These are phyloP conservation scores for Fraxinus anomala DNA, from an alignment of 257 asterid genomes.

Conservation along the genomic window DNA sequence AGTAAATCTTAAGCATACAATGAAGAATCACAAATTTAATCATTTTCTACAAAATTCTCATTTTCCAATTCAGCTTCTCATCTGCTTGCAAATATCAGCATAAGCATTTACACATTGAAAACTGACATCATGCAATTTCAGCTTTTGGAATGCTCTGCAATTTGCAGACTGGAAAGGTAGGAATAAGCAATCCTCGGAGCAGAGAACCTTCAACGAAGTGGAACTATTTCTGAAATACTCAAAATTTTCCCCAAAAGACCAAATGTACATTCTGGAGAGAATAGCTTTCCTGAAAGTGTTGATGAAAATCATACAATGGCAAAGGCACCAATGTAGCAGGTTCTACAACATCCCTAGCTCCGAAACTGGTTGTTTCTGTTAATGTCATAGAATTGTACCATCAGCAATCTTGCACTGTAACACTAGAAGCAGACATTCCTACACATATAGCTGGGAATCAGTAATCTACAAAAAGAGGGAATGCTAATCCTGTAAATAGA, in stretches of 20 bases:
- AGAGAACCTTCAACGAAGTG: not conserved
- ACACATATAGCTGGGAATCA: slow-evolving; percentile 1
- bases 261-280: slow-evolving; percentile 2
- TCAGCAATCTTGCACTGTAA: slow-evolving; percentile 12
- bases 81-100: slow-evolving; percentile 4
- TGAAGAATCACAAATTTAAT: not conserved
- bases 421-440: slow-evolving; percentile 6
- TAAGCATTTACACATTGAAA: not conserved
- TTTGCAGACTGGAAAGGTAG: not conserved
- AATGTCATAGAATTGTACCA: not conserved
- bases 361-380: not conserved
- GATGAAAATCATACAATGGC: not conserved
- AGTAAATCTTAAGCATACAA: not conserved
- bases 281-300: not conserved
- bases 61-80: not conserved
- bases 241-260: not conserved
- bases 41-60: not conserved
- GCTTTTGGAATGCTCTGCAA: not conserved
- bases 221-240: not conserved
- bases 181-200: not conserved
- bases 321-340: not conserved
- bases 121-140: not conserved
- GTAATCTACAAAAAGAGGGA: slow-evolving; percentile 11
- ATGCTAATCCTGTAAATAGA: slow-evolving; percentile 2
- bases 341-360: not conserved